Percentiles rank a stretch among this genome's conserved stretches.
These are phyloP conservation scores for Aspergillus coremiiformis DNA, from an alignment of 495 filamentous ascomycete genomes.

Conservation along the genomic window DNA sequence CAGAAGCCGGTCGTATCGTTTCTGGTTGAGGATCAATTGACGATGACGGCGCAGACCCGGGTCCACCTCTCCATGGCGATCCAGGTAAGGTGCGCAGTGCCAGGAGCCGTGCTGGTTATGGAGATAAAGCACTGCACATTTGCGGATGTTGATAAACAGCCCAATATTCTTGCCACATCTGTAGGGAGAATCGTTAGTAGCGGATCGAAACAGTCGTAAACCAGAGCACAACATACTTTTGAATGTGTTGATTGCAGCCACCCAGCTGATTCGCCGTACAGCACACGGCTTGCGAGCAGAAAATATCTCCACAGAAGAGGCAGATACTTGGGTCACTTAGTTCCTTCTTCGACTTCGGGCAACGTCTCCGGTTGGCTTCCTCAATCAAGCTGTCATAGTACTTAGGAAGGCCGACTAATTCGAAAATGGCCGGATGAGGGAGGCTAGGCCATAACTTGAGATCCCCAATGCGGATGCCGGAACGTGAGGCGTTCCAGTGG, in stretches of 20 bases:
- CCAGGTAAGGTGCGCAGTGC: conserved; percentile 83
- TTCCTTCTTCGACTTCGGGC: conserved; percentile 85
- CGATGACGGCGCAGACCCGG: conserved; percentile 70
- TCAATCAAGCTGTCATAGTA: conserved; percentile 90
- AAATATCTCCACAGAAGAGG: conserved; percentile 91
- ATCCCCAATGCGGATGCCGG: conserved; percentile 34
- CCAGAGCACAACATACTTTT: conserved; percentile 55
- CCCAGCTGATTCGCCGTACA: conserved; percentile 70
- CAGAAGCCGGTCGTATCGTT: conserved; percentile 81
- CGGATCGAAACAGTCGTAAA: not conserved
- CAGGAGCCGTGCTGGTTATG: conserved; percentile 77
- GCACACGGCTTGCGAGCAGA: conserved; percentile 90
- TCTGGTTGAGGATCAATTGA: conserved; percentile 87
- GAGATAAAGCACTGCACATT: conserved; percentile 82
- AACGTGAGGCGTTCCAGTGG: conserved; percentile 50
- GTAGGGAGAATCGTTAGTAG: not conserved
- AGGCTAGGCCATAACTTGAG: conserved; percentile 44
- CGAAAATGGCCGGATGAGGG: conserved; percentile 84
- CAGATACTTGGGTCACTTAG: conserved; percentile 84
- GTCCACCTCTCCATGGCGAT: conserved; percentile 91
- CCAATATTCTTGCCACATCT: conserved; percentile 87
- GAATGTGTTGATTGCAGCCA: conserved; percentile 83
- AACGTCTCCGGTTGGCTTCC: conserved; percentile 76
- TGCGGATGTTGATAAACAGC: conserved; percentile 90
- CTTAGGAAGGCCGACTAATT: conserved; percentile 85